Conservation (phyloP, 1,284 basidiomycete species). For the Austroboletus sp. region DNA sequence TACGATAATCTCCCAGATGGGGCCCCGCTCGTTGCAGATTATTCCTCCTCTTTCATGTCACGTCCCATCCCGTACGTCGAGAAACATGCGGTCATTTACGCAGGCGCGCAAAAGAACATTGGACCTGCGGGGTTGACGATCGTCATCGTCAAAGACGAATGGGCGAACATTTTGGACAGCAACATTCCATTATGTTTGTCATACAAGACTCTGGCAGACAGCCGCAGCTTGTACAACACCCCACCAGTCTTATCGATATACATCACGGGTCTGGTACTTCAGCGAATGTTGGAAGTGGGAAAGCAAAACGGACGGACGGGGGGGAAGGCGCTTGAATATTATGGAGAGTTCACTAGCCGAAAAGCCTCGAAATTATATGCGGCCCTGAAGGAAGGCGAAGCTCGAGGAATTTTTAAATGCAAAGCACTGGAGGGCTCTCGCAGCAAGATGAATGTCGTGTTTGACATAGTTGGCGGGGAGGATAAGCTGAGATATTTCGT, state of each 20-base stretch:
- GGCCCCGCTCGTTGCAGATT: slow-evolving; percentile 84
- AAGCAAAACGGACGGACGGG: slow-evolving; percentile 13
- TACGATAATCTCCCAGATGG: slow-evolving; percentile 66
- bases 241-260: slow-evolving; percentile 92
- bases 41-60: slow-evolving; percentile 95
- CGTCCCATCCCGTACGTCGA: slow-evolving; percentile 84
- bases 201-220: slow-evolving; percentile 80
- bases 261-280: slow-evolving; percentile 81
- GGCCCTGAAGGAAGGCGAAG: slow-evolving; percentile 64
- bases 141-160: slow-evolving; percentile 87
- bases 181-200: slow-evolving; percentile 77
- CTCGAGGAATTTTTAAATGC: slow-evolving; percentile 56
- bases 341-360: slow-evolving; percentile 59
- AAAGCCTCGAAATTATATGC: slow-evolving; percentile 76
- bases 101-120: slow-evolving; percentile 98
- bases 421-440: slow-evolving; percentile 68
- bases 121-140: slow-evolving; percentile 92
- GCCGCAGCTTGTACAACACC: slow-evolving; percentile 86
- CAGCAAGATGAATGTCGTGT: slow-evolving; percentile 93
- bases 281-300: slow-evolving; percentile 49
- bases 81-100: slow-evolving; percentile 90
- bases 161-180: slow-evolving; percentile 61
- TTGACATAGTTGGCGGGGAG: slow-evolving; percentile 65
- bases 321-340: slow-evolving; percentile 67
- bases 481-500: slow-evolving; percentile 70